These are phyloP conservation scores for Colletotrichum incanum DNA, from an alignment of 2,329 filamentous ascomycete genomes.

Conservation along the genomic window DNA sequence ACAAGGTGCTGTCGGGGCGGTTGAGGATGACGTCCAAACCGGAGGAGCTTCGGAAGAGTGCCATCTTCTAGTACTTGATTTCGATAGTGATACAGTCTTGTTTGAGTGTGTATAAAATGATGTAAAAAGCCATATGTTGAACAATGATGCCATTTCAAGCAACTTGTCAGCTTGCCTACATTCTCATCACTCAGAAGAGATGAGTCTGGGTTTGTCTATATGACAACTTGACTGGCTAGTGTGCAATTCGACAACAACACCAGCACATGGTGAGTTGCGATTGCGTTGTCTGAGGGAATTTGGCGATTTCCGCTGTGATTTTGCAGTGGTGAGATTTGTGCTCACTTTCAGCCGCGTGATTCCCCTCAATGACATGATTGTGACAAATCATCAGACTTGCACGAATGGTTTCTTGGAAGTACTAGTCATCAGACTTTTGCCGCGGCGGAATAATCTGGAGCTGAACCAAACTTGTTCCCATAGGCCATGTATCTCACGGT, in stretches of 20 bases:
- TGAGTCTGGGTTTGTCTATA: background rate
- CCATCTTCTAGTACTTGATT: background rate
- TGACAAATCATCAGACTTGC: constrained; percentile 18
- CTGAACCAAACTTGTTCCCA: background rate
- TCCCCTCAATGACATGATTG: constrained; percentile 21
- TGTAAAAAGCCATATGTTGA: background rate
- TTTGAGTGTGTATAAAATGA: background rate
- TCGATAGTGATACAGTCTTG: background rate
- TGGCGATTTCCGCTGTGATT: background rate
- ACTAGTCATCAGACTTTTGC: background rate
- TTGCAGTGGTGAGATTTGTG: background rate
- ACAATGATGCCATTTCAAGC: background rate
- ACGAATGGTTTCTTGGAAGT: background rate
- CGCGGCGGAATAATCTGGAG: background rate
- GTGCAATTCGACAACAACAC: background rate
- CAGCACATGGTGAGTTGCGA: background rate
- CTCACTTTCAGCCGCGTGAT: background rate
- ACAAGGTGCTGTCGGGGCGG: background rate
- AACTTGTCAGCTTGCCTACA: background rate
- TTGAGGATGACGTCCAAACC: constrained; percentile 24
- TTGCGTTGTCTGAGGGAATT: background rate
- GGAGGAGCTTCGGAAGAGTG: background rate
- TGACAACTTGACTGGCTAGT: background rate
- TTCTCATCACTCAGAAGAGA: background rate
- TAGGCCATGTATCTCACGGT: background rate